Evolutionary conservation across 768 basidiomycete species (phyloP), one percentile per base, ranked within the genome.

Genomic region (Lanmaoa rubissima): DNA sequence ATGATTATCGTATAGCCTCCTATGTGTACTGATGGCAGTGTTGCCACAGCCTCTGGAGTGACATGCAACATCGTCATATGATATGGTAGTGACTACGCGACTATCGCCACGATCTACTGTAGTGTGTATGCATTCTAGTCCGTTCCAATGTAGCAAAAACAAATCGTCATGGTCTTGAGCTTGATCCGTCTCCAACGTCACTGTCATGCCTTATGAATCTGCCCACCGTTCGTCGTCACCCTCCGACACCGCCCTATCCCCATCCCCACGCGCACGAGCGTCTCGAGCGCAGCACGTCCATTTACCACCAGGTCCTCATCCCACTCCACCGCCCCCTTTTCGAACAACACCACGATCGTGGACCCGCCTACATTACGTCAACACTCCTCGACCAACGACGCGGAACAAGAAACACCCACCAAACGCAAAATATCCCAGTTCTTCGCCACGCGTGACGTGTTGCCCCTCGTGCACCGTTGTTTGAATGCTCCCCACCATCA

Each of bases 351-450:
- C 40, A 98, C 94, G 60, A 97, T 91, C 12, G 94, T 95, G 31
- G 92, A 95, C 1, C 94, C 94, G 53, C 92, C 91, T 93, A 1
- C 24, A 34, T 19, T 8, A 28, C 19, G 51, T 44, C 41, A 58
- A 44, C 40, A 4, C 38, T 9, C 45, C 11, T 38, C 21, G 5
- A 24, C 38, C 1, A 19, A 31, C 39, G 24, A 24, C 19, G 31
- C n/a, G 32, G 26, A 45, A 36, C 59, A n/a, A 28, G 43, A 57
- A 31, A 49, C 7, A 75, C 84, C 5, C 51, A 91, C 95, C 96
- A 64, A 98, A 98, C 0, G 94, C 94, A 66, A 98, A 98, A 68
- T 92, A 96, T 1, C 94, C 92, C 66, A 96, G 83, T 67, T 98
- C 96, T 59, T 98, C 83, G 2, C 94, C 94, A 13, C 92, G 83